Base-by-base conservation (phyloP, 805 yeast genomes). In the Suhomyces faveliae region DNA sequence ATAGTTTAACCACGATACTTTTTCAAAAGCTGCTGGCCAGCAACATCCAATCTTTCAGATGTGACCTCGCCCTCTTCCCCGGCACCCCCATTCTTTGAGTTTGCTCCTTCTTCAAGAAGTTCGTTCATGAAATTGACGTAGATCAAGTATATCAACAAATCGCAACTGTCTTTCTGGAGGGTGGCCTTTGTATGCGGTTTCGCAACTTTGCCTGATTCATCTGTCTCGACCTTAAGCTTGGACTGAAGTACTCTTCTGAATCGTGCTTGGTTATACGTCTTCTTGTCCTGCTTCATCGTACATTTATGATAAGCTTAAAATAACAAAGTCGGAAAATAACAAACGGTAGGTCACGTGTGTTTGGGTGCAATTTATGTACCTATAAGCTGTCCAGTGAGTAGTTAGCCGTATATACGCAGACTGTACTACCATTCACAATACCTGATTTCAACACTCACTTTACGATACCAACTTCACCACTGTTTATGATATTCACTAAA, bases 81-180 rank as follows among this genome's bases (percentile, higher is more conserved):
- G 1, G 51, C 76, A 49, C 73, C 76, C 13, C 60, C 58, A 19
- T 59, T 55, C 4, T 79, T 70, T 5, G 68, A 54, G 25, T 59
- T 59, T 23, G 68, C 63, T 0, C 81, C 78, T 47, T 73, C 70
- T 12, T 50, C 40, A 5, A 77, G 56, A 27, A 79, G 63, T 30
- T 60, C 70, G 53, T 66, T 63, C 45, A 80, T 49, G 54, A 79
- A 81, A 33, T 77, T 67, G 29, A 77, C 58, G 47, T 79, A 79
- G 39, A 80, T 68, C 43, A 81, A 55, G 45, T 78, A 73, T 17
- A 80, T 54, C 45, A 81, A 56, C 42, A 74, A 49, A 54, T 74
- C 79, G 17, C 73, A 58, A 42, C 68, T 66, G 50, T 75, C 80
- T 19, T 67, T 67, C 27, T 63, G 62, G 12, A 72, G 43, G 6